These are phyloP conservation scores for cucumber (Cucumis sativus) DNA, from an alignment of 306 rosid genomes.

Conservation along the genomic window DNA sequence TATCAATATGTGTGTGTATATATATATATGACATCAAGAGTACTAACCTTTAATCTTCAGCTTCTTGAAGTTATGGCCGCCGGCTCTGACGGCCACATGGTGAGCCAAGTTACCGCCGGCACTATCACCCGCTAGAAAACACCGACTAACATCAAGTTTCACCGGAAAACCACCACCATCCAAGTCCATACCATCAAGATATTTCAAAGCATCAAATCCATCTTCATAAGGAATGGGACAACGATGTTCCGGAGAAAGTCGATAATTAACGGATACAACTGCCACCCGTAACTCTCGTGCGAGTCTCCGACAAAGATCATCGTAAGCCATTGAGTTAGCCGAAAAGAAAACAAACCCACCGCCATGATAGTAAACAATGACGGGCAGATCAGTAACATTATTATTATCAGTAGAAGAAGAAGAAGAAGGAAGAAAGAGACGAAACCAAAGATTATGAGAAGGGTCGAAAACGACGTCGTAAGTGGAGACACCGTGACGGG, in stretches of 20 bases:
- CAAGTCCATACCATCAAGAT: neutral
- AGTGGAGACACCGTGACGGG: conserved; percentile 37
- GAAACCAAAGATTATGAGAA: conserved; percentile 15
- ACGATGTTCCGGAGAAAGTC: conserved; percentile 46
- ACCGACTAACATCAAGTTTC: neutral
- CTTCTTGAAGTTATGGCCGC: neutral
- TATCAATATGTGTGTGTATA: too few relatives aligned
- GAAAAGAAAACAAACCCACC: conserved; percentile 49
- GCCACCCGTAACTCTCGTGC: conserved; percentile 27
- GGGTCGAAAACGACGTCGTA: conserved; percentile 37
- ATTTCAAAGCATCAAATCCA: conserved; percentile 36
- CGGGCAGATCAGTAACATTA: conserved; percentile 6
- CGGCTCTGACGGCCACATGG: conserved; percentile 10
- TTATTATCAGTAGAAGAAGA: neutral
- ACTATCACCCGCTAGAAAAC: conserved; percentile 23
- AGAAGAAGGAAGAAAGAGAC: conserved; percentile 46
- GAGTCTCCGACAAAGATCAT: conserved; percentile 35
- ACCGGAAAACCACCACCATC: neutral
- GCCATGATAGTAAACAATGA: conserved; percentile 42
- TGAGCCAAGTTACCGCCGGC: conserved; percentile 25
- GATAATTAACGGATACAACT: conserved; percentile 51
- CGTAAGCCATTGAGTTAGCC: conserved; percentile 22
- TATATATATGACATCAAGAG: too few relatives aligned
- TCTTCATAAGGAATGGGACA: conserved; percentile 55
- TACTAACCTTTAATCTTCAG: too few relatives aligned